Conservation (phyloP, 1,284 basidiomycete species). For the Apiotrichum sp. region DNA sequence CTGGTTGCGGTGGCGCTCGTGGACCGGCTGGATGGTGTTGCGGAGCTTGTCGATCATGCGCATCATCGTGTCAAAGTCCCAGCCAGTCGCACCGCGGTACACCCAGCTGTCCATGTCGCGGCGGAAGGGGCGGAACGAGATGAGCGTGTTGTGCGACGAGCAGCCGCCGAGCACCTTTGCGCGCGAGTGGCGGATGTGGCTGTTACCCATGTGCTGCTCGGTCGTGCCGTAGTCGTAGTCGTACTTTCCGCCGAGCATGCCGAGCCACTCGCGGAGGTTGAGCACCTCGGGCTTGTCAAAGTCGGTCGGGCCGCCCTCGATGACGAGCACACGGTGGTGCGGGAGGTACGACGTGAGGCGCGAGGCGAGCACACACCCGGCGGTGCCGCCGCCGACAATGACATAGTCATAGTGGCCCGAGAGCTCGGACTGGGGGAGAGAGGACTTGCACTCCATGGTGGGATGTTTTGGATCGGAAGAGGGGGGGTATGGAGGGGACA, state of each 20-base stretch:
- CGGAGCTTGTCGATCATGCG: slow-evolving; percentile 17
- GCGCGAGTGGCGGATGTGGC: slow-evolving; percentile 18
- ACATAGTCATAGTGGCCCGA: slow-evolving; percentile 56
- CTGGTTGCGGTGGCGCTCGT: slow-evolving; percentile 15
- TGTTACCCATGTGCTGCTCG: slow-evolving; percentile 18
- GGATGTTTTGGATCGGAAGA: not conserved
- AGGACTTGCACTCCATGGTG: slow-evolving; percentile 6
- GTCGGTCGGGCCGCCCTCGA: slow-evolving; percentile 16
- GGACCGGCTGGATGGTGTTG: slow-evolving; percentile 16
- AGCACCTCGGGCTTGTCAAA: slow-evolving; percentile 13
- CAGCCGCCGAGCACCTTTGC: slow-evolving; percentile 19
- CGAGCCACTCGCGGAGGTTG: slow-evolving; percentile 17
- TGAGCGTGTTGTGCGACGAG: slow-evolving; percentile 19
- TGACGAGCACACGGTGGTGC: slow-evolving; percentile 18
- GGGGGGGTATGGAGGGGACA: not conserved
- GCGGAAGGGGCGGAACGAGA: slow-evolving; percentile 19
- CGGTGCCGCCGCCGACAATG: slow-evolving; percentile 60
- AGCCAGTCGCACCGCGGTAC: slow-evolving; percentile 5
- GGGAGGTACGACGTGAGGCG: slow-evolving; percentile 49
- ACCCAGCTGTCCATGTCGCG: slow-evolving; percentile 18
- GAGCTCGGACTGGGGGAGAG: not conserved
- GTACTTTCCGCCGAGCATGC: slow-evolving; percentile 14
- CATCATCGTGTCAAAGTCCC: slow-evolving; percentile 16
- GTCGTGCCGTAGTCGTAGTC: slow-evolving; percentile 20
- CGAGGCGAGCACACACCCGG: slow-evolving; percentile 59